Conservation (phyloP, 257 asterid species). For the Ophiorrhiza pumila region DNA sequence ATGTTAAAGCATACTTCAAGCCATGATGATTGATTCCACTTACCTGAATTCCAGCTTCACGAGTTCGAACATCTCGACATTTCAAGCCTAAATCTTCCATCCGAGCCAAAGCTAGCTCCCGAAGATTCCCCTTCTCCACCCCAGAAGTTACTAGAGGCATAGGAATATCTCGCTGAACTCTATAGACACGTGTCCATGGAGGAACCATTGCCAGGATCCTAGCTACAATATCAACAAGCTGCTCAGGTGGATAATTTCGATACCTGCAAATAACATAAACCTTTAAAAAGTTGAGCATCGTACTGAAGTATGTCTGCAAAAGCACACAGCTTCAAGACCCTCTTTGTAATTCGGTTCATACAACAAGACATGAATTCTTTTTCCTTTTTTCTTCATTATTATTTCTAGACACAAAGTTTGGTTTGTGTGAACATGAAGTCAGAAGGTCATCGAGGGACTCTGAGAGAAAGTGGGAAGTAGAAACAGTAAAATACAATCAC, state of each 20-base stretch:
- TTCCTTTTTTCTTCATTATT: neutral
- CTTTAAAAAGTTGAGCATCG: neutral
- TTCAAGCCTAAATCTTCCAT: conserved; percentile 99
- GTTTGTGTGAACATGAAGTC: neutral
- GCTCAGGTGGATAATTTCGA: conserved; percentile 96
- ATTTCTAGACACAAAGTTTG: neutral
- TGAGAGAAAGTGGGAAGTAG: neutral
- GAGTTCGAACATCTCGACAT: conserved; percentile 97
- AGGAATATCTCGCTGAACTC: conserved; percentile 98
- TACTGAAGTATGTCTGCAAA: neutral
- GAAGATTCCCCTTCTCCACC: conserved; percentile 98
- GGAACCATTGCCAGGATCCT: conserved; percentile 94
- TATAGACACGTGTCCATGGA: conserved; percentile 98
- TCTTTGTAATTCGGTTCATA: neutral
- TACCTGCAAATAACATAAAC: conserved; percentile 45
- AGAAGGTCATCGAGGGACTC: neutral
- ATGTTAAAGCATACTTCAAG: neutral
- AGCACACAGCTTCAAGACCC: neutral
- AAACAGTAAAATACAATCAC: neutral
- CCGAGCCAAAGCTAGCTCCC: conserved; percentile 93
- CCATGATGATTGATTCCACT: neutral
- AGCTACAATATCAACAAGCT: conserved; percentile 97
- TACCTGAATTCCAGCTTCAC: conserved; percentile 99
- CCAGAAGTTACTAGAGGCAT: conserved; percentile 99
- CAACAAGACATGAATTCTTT: neutral